These are phyloP conservation scores for Pythium rishiriense DNA, from an alignment of 352 stramenopile genomes.

Conservation along the genomic window DNA sequence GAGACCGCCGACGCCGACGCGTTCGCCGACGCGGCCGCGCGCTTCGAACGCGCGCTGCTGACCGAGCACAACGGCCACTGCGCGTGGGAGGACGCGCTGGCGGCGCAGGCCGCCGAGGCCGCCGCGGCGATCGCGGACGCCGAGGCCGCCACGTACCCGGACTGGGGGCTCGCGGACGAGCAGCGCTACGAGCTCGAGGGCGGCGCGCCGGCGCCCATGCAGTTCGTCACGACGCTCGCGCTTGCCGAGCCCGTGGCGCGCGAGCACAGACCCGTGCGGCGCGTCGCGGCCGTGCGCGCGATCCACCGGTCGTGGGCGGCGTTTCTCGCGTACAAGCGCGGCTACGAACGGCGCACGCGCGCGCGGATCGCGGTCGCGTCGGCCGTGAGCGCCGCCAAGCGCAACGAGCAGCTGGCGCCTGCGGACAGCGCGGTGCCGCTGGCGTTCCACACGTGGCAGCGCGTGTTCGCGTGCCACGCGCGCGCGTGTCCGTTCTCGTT, in stretches of 20 bases:
- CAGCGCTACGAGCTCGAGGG: conserved; percentile 6
- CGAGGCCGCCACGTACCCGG: conserved; percentile 9
- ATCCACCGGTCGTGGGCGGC: conserved; percentile 23
- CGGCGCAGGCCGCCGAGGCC: conserved; percentile 1
- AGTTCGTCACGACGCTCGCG: conserved; percentile 12
- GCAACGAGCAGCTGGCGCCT: conserved; percentile 6
- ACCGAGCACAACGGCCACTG: neutral
- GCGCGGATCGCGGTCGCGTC: neutral
- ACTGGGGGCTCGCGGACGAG: conserved; percentile 21
- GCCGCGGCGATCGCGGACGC: neutral
- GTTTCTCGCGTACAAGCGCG: conserved; percentile 12
- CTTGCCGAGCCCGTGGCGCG: neutral
- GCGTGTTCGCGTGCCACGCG: conserved; percentile 6
- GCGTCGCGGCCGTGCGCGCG: conserved; percentile 4
- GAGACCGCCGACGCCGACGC: neutral
- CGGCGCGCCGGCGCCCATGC: conserved; percentile 9
- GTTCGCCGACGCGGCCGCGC: neutral
- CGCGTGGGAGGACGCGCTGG: conserved; percentile 1
- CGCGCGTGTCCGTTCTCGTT: conserved; percentile 16
- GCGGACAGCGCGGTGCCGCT: neutral
- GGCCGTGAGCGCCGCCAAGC: neutral
- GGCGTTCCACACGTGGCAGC: conserved; percentile 8
- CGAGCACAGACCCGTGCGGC: neutral
- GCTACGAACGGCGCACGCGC: conserved; percentile 16
- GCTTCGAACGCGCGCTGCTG: neutral